Conservation (phyloP, 2,329 filamentous ascomycete genomes). For the Neonectria magnoliae region DNA sequence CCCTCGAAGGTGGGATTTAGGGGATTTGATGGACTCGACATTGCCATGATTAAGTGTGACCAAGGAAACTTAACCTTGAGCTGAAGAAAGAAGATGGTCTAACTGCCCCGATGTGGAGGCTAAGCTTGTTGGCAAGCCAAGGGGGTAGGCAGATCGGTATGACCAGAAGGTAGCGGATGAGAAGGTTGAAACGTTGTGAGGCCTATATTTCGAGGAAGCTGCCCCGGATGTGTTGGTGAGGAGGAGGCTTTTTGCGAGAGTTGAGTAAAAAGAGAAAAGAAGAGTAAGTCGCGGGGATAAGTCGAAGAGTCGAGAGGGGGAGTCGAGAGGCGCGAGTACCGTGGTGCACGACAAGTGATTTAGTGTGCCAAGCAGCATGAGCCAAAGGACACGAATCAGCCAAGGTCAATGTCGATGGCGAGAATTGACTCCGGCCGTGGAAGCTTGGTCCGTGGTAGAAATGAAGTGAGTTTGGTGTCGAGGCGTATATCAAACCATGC, state of each 20-base stretch:
- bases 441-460: constrained; percentile 11
- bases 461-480: constrained; percentile 9
- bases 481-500: constrained; percentile 18
- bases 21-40: constrained; percentile 43
- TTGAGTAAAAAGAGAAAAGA: neutral
- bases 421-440: constrained; percentile 6
- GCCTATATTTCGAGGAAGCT: constrained; percentile 1
- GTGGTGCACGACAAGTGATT: constrained; percentile 4
- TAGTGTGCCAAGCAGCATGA: constrained; percentile 4
- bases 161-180: neutral
- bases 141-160: constrained; percentile 3
- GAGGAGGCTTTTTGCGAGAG: neutral
- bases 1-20: constrained; percentile 74
- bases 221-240: neutral
- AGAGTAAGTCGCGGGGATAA: neutral
- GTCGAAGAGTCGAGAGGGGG: constrained; percentile 4
- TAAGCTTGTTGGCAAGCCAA: constrained; percentile 18
- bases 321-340: constrained; percentile 1
- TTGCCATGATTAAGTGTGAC: constrained; percentile 33
- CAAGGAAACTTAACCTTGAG: constrained; percentile 29
- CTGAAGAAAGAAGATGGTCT: constrained; percentile 17
- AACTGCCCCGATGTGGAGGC: constrained; percentile 22
- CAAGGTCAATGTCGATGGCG: neutral
- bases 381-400: neutral
- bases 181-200: neutral